Base-by-base conservation (phyloP, 148 eudicot species). In the Rhododendron molle region DNA sequence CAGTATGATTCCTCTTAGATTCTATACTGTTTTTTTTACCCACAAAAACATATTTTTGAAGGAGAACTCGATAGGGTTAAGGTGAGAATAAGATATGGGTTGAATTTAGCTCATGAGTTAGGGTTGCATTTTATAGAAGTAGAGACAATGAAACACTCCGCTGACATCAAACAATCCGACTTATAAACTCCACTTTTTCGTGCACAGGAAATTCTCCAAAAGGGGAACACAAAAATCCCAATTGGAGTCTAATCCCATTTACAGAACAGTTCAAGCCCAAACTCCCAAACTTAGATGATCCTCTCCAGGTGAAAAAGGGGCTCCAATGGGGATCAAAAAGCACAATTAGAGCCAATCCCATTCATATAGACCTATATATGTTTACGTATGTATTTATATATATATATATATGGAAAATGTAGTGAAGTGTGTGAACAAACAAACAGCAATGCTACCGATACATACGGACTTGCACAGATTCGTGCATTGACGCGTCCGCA, bases 261-360 rank as follows among this genome's bases (percentile, higher is more conserved):
- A 16, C 60, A 4, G 16, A 74, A 44, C 50, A 77, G n/a, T 23
- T 77, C 80, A 77, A 43, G 23, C 81, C 21, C 32, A 47, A 65
- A 67, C 6, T 83, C 34, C 18, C 76, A 15, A 67, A 65, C 85
- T 44, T 52, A 67, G 38, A 56, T 40, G 36, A 56, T 43, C 76
- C 34, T 32, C 62, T 52, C n/a, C 65, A 36, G 4, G 20, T 5
- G 34, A 40, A 71, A 43, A 82, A 36, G 65, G 80, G 84, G 62
- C 62, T 58, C 76, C 58, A 21, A 74, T 18, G 40, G 69, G 80
- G 32, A 74, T 26, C 10, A 73, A 73, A 86, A 86, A 81, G 54
- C 81, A 74, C 74, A 86, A 74, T 82, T 58, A 74, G 85, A 82
- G 85, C 81, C 85, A 43, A 74, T 83, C 81, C 78, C 23, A 81